Conservation (phyloP, 495 filamentous ascomycete genomes). For the Aspergillus sclerotioniger region DNA sequence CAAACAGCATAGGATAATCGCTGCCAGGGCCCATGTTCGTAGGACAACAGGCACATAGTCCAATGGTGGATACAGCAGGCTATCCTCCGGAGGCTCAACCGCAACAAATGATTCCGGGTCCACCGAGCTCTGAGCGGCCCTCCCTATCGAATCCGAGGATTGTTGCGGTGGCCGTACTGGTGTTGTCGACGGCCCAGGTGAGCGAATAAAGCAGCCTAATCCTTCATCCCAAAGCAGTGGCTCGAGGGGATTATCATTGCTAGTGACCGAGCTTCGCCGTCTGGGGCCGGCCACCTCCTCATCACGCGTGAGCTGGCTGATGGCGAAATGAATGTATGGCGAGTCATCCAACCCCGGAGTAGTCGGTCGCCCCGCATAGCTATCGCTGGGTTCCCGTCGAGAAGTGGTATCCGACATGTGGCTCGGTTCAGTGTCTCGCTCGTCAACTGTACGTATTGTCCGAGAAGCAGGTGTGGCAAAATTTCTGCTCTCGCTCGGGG, state of each 20-base stretch:
- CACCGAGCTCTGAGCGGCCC: slow-evolving; percentile 31
- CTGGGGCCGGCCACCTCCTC: slow-evolving; percentile 47
- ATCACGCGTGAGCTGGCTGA: slow-evolving; percentile 68
- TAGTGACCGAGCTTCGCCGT: slow-evolving; percentile 36
- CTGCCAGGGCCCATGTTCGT: slow-evolving; percentile 56
- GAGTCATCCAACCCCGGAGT: slow-evolving; percentile 67
- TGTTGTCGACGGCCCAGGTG: slow-evolving; percentile 22
- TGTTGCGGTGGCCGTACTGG: slow-evolving; percentile 13
- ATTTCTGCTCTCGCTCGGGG: slow-evolving; percentile 20
- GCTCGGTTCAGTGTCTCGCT: slow-evolving; percentile 29
- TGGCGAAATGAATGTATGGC: slow-evolving; percentile 69
- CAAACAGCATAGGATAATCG: slow-evolving; percentile 58
- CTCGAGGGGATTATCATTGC: slow-evolving; percentile 48
- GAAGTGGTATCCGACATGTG: slow-evolving; percentile 30
- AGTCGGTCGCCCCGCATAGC: slow-evolving; percentile 40
- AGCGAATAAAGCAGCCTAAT: slow-evolving; percentile 45
- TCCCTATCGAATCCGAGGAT: slow-evolving; percentile 9
- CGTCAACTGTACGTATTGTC: slow-evolving; percentile 39
- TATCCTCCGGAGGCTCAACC: slow-evolving; percentile 44
- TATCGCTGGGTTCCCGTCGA: slow-evolving; percentile 31
- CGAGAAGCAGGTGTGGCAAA: slow-evolving; percentile 28
- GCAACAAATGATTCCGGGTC: slow-evolving; percentile 53
- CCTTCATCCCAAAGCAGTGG: slow-evolving; percentile 51
- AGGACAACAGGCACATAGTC: slow-evolving; percentile 66
- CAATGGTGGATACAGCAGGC: slow-evolving; percentile 52